Percentiles rank a stretch among this genome's conserved stretches.
phyloP scores from a whole-genome alignment of 805 yeast genomes.

The Wickerhamiella allomyrinae region DNA sequence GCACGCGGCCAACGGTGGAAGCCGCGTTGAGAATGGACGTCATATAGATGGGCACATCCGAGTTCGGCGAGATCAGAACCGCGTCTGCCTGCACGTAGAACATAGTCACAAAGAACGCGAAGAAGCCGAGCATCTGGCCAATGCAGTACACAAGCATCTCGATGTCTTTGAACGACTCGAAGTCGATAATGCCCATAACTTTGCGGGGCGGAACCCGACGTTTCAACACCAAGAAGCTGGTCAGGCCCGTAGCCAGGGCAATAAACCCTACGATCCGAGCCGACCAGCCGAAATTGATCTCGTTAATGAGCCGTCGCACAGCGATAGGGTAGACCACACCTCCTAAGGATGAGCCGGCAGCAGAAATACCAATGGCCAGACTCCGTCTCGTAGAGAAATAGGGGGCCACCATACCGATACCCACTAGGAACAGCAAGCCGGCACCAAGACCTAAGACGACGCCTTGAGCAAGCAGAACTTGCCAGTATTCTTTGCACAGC shows the following conservation, averaged over 20 bases:
- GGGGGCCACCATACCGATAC: slow-evolving; percentile 32
- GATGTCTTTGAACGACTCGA: slow-evolving; percentile 18
- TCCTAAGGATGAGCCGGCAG: slow-evolving; percentile 41
- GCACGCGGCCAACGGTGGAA: slow-evolving; percentile 36
- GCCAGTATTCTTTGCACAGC: slow-evolving; percentile 31
- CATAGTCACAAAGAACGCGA: slow-evolving; percentile 24
- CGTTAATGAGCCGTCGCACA: slow-evolving; percentile 28
- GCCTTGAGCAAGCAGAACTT: slow-evolving; percentile 40
- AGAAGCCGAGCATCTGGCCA: slow-evolving; percentile 20
- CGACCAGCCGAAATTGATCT: slow-evolving; percentile 43
- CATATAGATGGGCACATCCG: slow-evolving; percentile 18
- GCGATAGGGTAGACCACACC: slow-evolving; percentile 36
- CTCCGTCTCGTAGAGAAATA: slow-evolving; percentile 33
- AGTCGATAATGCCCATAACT: slow-evolving; percentile 17
- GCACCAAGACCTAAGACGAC: slow-evolving; percentile 35
- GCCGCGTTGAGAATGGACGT: slow-evolving; percentile 26
- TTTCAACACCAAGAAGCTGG: slow-evolving; percentile 17
- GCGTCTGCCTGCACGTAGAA: slow-evolving; percentile 25
- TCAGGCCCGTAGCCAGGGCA: slow-evolving; percentile 21
- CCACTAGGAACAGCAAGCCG: slow-evolving; percentile 31
- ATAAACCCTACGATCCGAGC: slow-evolving; percentile 36
- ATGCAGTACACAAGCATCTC: slow-evolving; percentile 16
- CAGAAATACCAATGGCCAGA: slow-evolving; percentile 33
- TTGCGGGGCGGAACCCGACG: slow-evolving; percentile 23
- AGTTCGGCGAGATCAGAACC: slow-evolving; percentile 13